Conservation (phyloP, 805 yeast species). For the Metschnikowia rubicola region DNA sequence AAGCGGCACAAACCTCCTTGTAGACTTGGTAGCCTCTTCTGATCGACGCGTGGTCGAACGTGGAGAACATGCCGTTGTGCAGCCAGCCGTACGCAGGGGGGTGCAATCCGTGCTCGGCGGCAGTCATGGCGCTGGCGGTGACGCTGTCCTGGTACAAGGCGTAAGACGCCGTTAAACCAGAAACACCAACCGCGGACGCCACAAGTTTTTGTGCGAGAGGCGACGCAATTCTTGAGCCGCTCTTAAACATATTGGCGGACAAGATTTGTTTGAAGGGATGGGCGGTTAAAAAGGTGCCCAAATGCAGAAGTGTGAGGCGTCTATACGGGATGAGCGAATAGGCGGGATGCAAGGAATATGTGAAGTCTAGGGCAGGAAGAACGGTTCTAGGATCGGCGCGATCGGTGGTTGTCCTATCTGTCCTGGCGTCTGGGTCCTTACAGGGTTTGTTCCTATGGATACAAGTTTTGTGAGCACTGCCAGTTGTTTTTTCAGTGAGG, state of each 20-base stretch:
- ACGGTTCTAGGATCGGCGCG: too few species aligned
- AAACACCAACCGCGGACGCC: conserved; percentile 63
- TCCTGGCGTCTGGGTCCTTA: conserved; percentile 6
- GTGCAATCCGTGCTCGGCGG: conserved; percentile 98
- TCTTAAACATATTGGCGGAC: conserved; percentile 14
- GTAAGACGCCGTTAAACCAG: conserved; percentile 80
- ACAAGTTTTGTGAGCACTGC: conserved; percentile 3
- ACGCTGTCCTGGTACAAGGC: conserved; percentile 78
- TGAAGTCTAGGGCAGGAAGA: not conserved
- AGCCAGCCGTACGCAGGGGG: conserved; percentile 93
- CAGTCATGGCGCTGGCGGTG: conserved; percentile 94
- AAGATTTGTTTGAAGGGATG: not conserved
- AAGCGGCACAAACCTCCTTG: conserved; percentile 98
- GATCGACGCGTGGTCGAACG: conserved; percentile 92
- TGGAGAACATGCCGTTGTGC: conserved; percentile 85
- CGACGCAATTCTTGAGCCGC: conserved; percentile 16
- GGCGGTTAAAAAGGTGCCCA: conserved; percentile 2
- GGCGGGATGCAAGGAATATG: not conserved
- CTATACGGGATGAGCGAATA: too few species aligned
- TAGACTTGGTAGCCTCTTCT: conserved; percentile 99
- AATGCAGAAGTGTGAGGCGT: not conserved
- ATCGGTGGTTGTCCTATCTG: not conserved
- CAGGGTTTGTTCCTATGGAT: not conserved
- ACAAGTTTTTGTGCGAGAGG: conserved; percentile 46
- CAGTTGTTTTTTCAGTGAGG: conserved; percentile 6